A percentile compares a stretch with the other conserved stretches of the same genome.
Conservation (phyloP, 805 yeast species). For the Torulaspora franciscae region DNA sequence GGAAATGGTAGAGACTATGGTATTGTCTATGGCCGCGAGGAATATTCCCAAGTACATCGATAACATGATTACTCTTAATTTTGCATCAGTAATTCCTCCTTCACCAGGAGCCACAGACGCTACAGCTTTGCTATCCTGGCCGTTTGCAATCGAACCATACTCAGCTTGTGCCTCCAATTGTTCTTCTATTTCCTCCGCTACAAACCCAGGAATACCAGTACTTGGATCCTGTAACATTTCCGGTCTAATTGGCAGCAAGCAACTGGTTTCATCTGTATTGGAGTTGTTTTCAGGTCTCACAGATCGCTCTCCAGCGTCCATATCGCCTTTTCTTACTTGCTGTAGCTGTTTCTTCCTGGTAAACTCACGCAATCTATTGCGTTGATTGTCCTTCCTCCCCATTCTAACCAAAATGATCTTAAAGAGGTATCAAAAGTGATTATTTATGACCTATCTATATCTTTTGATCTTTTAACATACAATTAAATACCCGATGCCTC, state of each 20-base stretch:
- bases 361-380: constrained; percentile 15
- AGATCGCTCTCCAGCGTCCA: neutral
- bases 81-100: constrained; percentile 14
- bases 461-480: neutral
- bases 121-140: constrained; percentile 3
- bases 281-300: neutral
- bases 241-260: constrained; percentile 11
- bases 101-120: constrained; percentile 3
- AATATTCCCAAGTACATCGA: constrained; percentile 47
- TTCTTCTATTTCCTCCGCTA: constrained; percentile 35
- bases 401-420: neutral
- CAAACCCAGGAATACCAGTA: constrained; percentile 34
- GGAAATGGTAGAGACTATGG: constrained; percentile 61
- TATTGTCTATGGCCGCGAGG: constrained; percentile 61
- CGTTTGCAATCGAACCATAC: constrained; percentile 14
- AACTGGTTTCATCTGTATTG: neutral
- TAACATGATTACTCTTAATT: constrained; percentile 35
- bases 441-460: neutral
- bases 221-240: constrained; percentile 30
- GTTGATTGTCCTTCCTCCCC: constrained; percentile 21
- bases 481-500: neutral
- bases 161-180: constrained; percentile 8
- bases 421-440: neutral
- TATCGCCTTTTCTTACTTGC: neutral
- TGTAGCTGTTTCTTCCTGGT: constrained; percentile 7